phyloP scores from a whole-genome alignment of 306 rosid genomes.

The Malus sieversii region DNA sequence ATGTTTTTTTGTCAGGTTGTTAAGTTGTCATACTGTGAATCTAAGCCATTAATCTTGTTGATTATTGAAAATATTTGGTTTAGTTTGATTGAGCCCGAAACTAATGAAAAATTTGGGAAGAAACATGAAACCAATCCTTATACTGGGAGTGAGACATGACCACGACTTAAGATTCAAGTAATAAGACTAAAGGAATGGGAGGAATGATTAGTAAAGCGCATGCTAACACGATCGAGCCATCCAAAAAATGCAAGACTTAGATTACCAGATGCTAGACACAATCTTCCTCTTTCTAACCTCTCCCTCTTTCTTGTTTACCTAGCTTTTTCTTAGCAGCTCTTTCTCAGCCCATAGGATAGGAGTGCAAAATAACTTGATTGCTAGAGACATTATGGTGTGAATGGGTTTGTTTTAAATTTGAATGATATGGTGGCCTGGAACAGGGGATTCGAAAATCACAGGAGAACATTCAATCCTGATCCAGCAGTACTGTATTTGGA shows the following conservation, averaged over 20 bases:
- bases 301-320: background rate
- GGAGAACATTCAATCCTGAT: constrained; percentile 14
- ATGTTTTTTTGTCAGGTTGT: background rate
- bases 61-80: background rate
- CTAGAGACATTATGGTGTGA: background rate
- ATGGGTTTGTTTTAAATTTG: background rate
- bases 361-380: background rate
- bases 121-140: background rate
- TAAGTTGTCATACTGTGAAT: background rate
- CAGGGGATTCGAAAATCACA: background rate
- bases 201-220: background rate
- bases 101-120: background rate
- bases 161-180: background rate
- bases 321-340: background rate
- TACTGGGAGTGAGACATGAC: background rate
- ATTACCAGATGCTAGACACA: background rate
- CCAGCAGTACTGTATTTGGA: background rate
- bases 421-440: constrained; percentile 1
- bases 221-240: background rate
- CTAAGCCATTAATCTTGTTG: background rate
- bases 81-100: background rate
- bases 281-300: background rate
- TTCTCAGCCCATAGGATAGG: background rate
- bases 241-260: background rate
- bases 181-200: background rate